These are phyloP conservation scores for Penicillium sp. DNA, from an alignment of 2,329 filamentous ascomycete species.

Conservation along the genomic window DNA sequence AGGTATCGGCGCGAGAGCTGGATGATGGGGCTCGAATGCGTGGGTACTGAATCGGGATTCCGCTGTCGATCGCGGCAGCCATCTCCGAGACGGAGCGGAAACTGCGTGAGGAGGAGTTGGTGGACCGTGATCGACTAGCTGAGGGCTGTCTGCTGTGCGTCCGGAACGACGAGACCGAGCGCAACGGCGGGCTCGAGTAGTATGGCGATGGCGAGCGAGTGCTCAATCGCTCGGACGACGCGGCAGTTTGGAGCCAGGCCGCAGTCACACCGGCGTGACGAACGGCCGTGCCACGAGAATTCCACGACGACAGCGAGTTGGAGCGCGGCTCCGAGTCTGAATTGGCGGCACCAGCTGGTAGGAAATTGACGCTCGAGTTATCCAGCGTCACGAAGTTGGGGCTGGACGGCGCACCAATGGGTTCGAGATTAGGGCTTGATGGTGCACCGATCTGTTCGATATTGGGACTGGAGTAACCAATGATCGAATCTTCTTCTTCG, in stretches of 20 bases:
- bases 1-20: conserved; percentile 47
- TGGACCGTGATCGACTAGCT: conserved; percentile 37
- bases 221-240: conserved; percentile 37
- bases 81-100: conserved; percentile 41
- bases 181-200: conserved; percentile 46
- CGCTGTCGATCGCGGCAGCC: conserved; percentile 42
- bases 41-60: conserved; percentile 44
- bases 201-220: conserved; percentile 42
- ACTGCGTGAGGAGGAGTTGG: conserved; percentile 40
- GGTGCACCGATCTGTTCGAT: conserved; percentile 32
- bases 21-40: conserved; percentile 43
- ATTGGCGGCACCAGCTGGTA: conserved; percentile 38
- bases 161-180: conserved; percentile 36
- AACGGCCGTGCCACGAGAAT: conserved; percentile 47
- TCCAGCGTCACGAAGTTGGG: conserved; percentile 44
- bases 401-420: conserved; percentile 35
- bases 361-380: conserved; percentile 45
- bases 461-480: conserved; percentile 47
- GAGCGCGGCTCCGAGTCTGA: conserved; percentile 39
- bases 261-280: conserved; percentile 38
- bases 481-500: conserved; percentile 27
- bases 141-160: background rate
- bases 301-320: conserved; percentile 47
- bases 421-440: conserved; percentile 21
- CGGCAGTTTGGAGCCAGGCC: conserved; percentile 39